Evolutionary conservation across 2,329 filamentous ascomycete genomes (phyloP).

Genomic region (Thelonectria olida): DNA sequence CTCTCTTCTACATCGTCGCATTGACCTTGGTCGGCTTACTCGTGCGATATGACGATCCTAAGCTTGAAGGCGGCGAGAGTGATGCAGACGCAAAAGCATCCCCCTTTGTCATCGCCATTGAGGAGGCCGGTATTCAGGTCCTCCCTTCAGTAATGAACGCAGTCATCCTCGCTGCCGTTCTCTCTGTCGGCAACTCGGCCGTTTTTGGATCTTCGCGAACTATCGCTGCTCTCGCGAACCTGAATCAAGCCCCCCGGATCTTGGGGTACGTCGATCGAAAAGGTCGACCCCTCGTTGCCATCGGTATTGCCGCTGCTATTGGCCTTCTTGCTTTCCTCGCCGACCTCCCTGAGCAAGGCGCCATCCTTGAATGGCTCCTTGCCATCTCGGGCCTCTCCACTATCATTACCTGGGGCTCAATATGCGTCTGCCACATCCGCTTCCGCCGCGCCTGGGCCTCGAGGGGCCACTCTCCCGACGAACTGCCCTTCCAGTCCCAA

Average conservation of each 20-base stretch:
- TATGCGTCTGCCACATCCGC: conserved; percentile 91
- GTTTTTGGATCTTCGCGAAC: conserved; percentile 93
- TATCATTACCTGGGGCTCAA: conserved; percentile 83
- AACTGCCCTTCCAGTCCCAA: conserved; percentile 84
- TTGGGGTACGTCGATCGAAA: conserved; percentile 84
- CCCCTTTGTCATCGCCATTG: conserved; percentile 93
- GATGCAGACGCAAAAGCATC: conserved; percentile 78
- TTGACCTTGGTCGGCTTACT: conserved; percentile 83
- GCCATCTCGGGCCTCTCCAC: conserved; percentile 77
- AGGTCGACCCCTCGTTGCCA: conserved; percentile 81
- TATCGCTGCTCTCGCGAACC: conserved; percentile 87
- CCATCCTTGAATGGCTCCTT: conserved; percentile 82
- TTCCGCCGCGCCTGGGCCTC: conserved; percentile 83
- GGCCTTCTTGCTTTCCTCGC: conserved; percentile 84
- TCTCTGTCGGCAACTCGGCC: conserved; percentile 91
- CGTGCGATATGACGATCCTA: conserved; percentile 75
- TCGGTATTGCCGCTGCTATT: conserved; percentile 71
- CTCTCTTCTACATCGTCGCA: conserved; percentile 87
- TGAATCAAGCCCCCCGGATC: conserved; percentile 80
- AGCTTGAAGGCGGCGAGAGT: conserved; percentile 65
- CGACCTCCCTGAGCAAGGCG: conserved; percentile 65
- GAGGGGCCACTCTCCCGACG: conserved; percentile 74
- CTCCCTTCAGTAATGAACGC: conserved; percentile 92
- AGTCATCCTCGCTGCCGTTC: conserved; percentile 90
- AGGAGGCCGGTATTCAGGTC: conserved; percentile 81